Percentiles rank a stretch among this genome's conserved stretches.
Conservation (phyloP, 176 grass and related monocot genomes). For the Miscanthus lutarioriparius region DNA sequence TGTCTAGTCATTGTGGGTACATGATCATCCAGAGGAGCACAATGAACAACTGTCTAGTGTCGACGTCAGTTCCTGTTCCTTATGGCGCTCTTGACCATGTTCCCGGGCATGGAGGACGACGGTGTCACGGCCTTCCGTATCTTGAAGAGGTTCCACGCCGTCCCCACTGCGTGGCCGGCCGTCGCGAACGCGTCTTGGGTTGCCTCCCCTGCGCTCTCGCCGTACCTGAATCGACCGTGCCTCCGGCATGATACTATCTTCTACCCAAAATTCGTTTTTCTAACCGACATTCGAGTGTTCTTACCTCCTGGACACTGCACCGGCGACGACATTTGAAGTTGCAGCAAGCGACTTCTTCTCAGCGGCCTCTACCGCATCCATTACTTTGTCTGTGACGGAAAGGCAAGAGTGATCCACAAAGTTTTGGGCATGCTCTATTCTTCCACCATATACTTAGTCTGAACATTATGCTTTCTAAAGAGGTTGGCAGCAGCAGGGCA, state of each 20-base stretch:
- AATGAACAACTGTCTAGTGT: neutral
- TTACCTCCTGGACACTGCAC: constrained; percentile 74
- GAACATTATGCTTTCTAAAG: neutral
- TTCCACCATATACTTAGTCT: too few species aligned
- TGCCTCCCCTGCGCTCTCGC: constrained; percentile 74
- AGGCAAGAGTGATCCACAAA: neutral
- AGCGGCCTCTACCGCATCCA: constrained; percentile 79
- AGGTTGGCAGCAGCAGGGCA: neutral
- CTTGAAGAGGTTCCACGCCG: constrained; percentile 96
- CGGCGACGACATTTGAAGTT: constrained; percentile 66
- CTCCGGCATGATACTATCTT: neutral
- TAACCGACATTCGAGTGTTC: neutral
- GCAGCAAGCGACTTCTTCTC: constrained; percentile 74
- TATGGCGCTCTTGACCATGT: constrained; percentile 65
- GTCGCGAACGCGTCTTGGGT: constrained; percentile 82
- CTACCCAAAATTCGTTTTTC: neutral
- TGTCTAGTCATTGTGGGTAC: neutral
- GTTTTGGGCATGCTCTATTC: neutral
- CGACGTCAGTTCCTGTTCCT: constrained; percentile 57
- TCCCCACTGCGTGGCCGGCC: constrained; percentile 76
- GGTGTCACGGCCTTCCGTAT: constrained; percentile 81
- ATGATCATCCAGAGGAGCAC: neutral
- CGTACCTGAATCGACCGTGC: constrained; percentile 46
- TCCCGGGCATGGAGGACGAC: constrained; percentile 52
- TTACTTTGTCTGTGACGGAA: constrained; percentile 65